Evolutionary conservation across 2,329 filamentous ascomycete species (phyloP).

Genomic region (Trichoderma atrobrunneum): DNA sequence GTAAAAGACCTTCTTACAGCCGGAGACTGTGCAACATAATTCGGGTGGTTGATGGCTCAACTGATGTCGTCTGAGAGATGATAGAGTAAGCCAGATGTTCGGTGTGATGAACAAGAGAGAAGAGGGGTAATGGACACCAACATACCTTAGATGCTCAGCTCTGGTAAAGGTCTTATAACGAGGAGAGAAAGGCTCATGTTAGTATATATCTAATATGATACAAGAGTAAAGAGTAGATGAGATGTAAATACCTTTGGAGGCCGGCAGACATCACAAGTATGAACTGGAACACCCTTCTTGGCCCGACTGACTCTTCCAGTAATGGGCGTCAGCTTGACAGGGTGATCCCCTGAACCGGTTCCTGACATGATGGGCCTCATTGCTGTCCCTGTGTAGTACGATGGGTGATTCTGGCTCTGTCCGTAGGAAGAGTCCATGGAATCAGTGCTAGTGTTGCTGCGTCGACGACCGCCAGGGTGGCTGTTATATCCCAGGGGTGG

Average conservation of each 20-base stretch:
- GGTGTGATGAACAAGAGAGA: not conserved
- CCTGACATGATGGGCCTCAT: slow-evolving; percentile 43
- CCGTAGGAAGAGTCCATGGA: slow-evolving; percentile 46
- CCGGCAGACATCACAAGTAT: slow-evolving; percentile 51
- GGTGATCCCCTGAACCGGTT: slow-evolving; percentile 34
- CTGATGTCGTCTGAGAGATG: slow-evolving; percentile 52
- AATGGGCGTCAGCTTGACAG: slow-evolving; percentile 54
- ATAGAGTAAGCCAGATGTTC: slow-evolving; percentile 16
- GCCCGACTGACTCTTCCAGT: slow-evolving; percentile 56
- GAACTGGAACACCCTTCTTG: slow-evolving; percentile 58
- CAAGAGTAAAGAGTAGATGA: not conserved
- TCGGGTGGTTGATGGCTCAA: slow-evolving; percentile 56
- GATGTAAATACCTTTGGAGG: slow-evolving; percentile 46
- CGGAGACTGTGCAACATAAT: slow-evolving; percentile 49
- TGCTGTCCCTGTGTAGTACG: slow-evolving; percentile 28
- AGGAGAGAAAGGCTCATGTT: not conserved
- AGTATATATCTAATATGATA: not conserved
- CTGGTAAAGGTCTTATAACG: slow-evolving; percentile 55
- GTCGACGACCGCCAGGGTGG: slow-evolving; percentile 32
- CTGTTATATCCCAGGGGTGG: slow-evolving; percentile 30
- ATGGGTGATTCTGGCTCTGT: slow-evolving; percentile 25
- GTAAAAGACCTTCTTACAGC: slow-evolving; percentile 58
- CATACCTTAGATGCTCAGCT: slow-evolving; percentile 60
- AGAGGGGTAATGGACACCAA: not conserved
- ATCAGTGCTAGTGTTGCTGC: slow-evolving; percentile 48